Evolutionary conservation across 2,329 filamentous ascomycete species (phyloP), one percentile per base, ranked within the genome.

Genomic region (Paecilomyces fulvus): DNA sequence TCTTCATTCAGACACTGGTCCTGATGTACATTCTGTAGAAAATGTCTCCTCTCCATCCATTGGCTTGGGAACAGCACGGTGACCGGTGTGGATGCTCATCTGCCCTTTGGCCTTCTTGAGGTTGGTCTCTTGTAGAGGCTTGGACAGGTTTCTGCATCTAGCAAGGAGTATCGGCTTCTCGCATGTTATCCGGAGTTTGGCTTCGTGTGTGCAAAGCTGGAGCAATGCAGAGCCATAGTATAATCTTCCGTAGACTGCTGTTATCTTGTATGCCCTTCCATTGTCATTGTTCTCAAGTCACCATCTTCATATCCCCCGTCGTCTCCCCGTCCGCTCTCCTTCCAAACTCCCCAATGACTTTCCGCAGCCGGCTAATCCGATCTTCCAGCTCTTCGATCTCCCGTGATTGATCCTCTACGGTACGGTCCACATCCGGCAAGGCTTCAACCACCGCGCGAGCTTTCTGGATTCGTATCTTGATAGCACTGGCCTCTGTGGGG

Each of bases 401-500:
- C 12, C 56, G 63, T 54, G 76, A 70, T 63, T 79, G 76, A 51
- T 79, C 75, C 9, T 65, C 65, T 12, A 77, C 69, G 11, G 70
- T 71, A 31, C 75, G 67, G 7, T 75, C 64, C n/a, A 77, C 65
- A 59, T 78, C 77, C 9, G 76, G 75, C 43, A 79, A 61, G 33
- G 63, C 66, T 52, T 72, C 69, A 10, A 79, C 69, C 10, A 74
- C 72, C 2, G 63, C 80, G 52, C 88, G 80, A 52, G 92, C 91
- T 63, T 86, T 87, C 70, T 91, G 87, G 57, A 97, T 82, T 73
- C 90, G 89, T 73, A 92, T 86, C 73, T 90, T 92, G 64, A 96
- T 79, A 33, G 83, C 81, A 66, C 90, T 88, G 1, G 89, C 88
- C 33, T 89, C 90, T 2, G 85, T 82, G 1, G 88, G 84, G 14